Evolutionary conservation across 2,329 filamentous ascomycete species (phyloP), one percentile per base, ranked within the genome.

Genomic region (Cladosporium austrohemisphaericum): DNA sequence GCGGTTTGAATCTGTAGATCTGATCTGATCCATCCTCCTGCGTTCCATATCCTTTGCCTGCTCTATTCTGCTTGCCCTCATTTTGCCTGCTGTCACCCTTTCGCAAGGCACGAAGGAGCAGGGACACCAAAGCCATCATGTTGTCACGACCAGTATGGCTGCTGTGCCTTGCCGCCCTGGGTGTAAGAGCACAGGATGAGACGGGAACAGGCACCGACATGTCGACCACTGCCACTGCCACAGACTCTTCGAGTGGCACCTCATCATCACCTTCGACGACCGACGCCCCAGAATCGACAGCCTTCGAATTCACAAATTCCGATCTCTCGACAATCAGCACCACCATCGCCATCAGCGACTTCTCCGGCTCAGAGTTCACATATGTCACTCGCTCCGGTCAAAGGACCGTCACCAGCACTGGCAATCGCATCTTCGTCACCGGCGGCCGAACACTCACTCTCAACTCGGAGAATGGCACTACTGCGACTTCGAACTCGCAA

Each of bases 131-230:
- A 35, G 36, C 32, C 51, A 60, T 28, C 22, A 65, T 67, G 64
- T 51, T 64, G 32, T 52, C 55, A 40, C 49, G 49, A 51, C 46
- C 54, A 41, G 44, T 65, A 19, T 60, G 58, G 63, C 61, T 66
- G 49, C 50, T 64, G 18, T 60, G 63, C 54, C 54, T 70, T n/a
- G 56, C 69, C 41, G 65, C 64, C 26, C 46, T 63, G n/a, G 50
- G 61, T 58, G 51, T 63, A 56, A 52, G 54, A 60, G 55, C 63
- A 38, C 57, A 61, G 49, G 58, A 60, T n/a, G 44, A 47, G 44
- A 47, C 33, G 29, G 45, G 36, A 3, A 52, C 52, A 52, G 46
- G 52, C 51, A 43, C 57, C 31, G 52, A 52, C 16, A 56, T 63
- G 40, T 59, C 61, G 19, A 59, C 61, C 20, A 61, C 58, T 10